Evolutionary conservation across 495 filamentous ascomycete species (phyloP), one percentile per base, ranked within the genome.

Genomic region (Trichoderma parareesei): DNA sequence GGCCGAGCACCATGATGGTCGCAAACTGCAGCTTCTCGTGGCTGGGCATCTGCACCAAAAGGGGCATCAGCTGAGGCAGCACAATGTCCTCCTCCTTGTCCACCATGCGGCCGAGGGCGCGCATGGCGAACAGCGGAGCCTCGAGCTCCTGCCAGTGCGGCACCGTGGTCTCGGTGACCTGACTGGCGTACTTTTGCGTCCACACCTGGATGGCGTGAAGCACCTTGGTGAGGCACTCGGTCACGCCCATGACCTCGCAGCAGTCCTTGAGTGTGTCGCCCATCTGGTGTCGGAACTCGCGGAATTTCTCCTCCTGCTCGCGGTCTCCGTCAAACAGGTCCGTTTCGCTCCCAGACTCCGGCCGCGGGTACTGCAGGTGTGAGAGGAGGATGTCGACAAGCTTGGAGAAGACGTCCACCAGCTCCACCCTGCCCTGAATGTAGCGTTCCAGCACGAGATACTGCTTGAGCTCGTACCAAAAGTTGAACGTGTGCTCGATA

Each of bases 381-480:
- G 86, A 87, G 65, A 98, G 85, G 83, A 99, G 91, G 70, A 98
- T 86, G 73, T 97, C 92, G 59, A 98, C 93, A 40, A 99, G 79
- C 72, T 89, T 85, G 6, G 90, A 87, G 75, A 90, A 98, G 59
- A 96, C 79, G 65, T 92, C 89, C 41, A 88, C 79, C 67, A 88
- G 88, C 64, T 87, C 80, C 63, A 88, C 69, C 38, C 93, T 84
- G 16, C 93, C 89, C 64, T 91, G 82, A n/a, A 87, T 88, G 71
- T 96, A 98, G 65, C 87, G 88, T 7, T 97, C 93, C 42, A 98
- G 75, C 7, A 91, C 90, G 41, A 98, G 80, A 71, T 96, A 97
- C 77, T 96, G 92, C 79, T 99, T 99, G 63, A 99, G 78, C 73
- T 99, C 94, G 74, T 95, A 98, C 94, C 94, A 99, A 78, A 98